Evolutionary conservation across 371 early-diverging fungal species (phyloP), one percentile per base, ranked within the genome.

Genomic region (Mortierella sp.): DNA sequence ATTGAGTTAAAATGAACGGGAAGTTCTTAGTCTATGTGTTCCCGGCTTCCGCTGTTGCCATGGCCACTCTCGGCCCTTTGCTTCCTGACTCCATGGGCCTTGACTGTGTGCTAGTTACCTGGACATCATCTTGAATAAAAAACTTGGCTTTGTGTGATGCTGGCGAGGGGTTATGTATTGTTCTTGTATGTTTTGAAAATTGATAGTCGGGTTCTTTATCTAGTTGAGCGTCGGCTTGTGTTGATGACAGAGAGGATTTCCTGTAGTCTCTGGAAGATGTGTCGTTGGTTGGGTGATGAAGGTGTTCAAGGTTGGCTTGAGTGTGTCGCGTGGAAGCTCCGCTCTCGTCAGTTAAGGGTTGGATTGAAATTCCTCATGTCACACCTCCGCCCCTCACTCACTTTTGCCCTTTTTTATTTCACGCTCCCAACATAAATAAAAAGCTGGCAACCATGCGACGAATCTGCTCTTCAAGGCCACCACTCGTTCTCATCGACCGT

Each of bases 81-180:
- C 44, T 24, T 44, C 70, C 27, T 10, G 71, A 18, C 29, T 41
- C 21, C 55, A 11, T 58, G 56, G n/a, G 1, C 46, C 16, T 24
- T 12, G n/a, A 4, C 41, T 56, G 11, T 58, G 5, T 32, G 43
- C 4, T n/a, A 1, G 16, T 35, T 75, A 83, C 83, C 83, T 63
- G 65, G 83, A 65, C 83, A 83, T 83, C 83, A 83, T 83, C 79
- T 77, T 83, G 79, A 41, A 18, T 54, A n/a, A 60, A 75, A 3
- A 2, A 56, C 29, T 46, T 56, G 70, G 56, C 35, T 46, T 14
- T 46, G n/a, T 58, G 43, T 5, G 18, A 60, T 32, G 32, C 32
- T 18, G 60, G 60, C 32, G 60, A 60, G 10, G 4, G 32, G 27
- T 41, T 58, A 18, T 43, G 27, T 70, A 38, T 54, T n/a, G 43